Percentiles rank a stretch among this genome's conserved stretches.
phyloP scores from a whole-genome alignment of 2,329 filamentous ascomycete genomes.

The Curvularia hawaiiensis region DNA sequence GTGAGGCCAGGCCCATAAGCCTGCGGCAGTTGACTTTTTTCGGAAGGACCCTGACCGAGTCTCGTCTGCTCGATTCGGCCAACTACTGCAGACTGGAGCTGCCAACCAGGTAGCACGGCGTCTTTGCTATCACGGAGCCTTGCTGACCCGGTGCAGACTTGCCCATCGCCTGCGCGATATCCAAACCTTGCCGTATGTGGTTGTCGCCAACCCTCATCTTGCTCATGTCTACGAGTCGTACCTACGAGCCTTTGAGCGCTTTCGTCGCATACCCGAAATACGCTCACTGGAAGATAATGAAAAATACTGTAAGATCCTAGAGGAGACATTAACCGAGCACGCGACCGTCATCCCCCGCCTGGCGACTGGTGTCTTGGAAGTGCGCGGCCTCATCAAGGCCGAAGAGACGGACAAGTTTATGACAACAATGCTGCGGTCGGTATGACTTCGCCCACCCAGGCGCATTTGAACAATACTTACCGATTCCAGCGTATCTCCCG shows the following conservation, averaged over 20 bases:
- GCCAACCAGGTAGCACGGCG: slow-evolving; percentile 68
- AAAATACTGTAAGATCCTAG: slow-evolving; percentile 78
- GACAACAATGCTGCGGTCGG: slow-evolving; percentile 89
- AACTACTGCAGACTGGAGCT: slow-evolving; percentile 98
- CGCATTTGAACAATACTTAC: slow-evolving; percentile 1
- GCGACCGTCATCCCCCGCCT: slow-evolving; percentile 92
- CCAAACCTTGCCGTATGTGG: slow-evolving; percentile 93
- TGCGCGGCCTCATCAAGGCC: slow-evolving; percentile 78
- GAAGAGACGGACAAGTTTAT: slow-evolving; percentile 91
- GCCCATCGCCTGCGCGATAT: slow-evolving; percentile 96
- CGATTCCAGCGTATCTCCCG: slow-evolving; percentile 79
- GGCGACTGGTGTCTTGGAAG: slow-evolving; percentile 92
- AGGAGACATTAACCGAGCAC: slow-evolving; percentile 81
- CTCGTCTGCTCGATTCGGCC: slow-evolving; percentile 86
- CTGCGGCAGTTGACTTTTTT: slow-evolving; percentile 97
- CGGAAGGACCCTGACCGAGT: slow-evolving; percentile 88
- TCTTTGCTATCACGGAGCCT: neutral
- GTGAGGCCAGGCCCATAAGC: slow-evolving; percentile 93
- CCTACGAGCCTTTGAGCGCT: slow-evolving; percentile 92
- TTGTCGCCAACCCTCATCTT: slow-evolving; percentile 93
- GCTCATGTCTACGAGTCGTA: slow-evolving; percentile 96
- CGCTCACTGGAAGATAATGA: slow-evolving; percentile 90
- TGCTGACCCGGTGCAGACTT: slow-evolving; percentile 60
- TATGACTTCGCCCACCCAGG: slow-evolving; percentile 48
- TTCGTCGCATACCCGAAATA: slow-evolving; percentile 84